These are phyloP conservation scores for Aspergillus persii DNA, from an alignment of 2,329 filamentous ascomycete species.

Conservation along the genomic window DNA sequence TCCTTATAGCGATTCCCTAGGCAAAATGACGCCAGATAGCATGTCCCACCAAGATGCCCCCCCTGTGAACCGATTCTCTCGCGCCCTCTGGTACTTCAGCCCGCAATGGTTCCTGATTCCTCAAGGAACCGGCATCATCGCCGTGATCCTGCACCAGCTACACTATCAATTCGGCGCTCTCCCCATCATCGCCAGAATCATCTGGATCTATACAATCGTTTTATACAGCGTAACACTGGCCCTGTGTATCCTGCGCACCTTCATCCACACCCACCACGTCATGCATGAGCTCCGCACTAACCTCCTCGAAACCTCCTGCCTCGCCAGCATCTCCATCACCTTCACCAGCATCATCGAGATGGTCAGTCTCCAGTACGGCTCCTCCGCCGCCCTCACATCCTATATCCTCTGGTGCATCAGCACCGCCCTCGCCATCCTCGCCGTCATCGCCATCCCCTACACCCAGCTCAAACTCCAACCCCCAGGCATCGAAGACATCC, in stretches of 20 bases:
- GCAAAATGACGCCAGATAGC: not conserved
- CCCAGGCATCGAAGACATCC: slow-evolving; percentile 31
- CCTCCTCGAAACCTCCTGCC: slow-evolving; percentile 37
- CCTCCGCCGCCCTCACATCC: slow-evolving; percentile 23
- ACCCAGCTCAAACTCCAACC: slow-evolving; percentile 38
- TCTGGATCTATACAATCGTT: slow-evolving; percentile 40
- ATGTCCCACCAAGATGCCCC: not conserved
- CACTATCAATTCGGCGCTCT: slow-evolving; percentile 44
- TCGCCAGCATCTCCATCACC: slow-evolving; percentile 39
- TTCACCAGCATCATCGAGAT: slow-evolving; percentile 35
- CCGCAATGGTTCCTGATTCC: slow-evolving; percentile 41
- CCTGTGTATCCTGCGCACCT: slow-evolving; percentile 33
- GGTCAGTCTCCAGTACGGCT: slow-evolving; percentile 49
- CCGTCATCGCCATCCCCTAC: slow-evolving; percentile 35
- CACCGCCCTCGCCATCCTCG: slow-evolving; percentile 30
- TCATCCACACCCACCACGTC: slow-evolving; percentile 33
- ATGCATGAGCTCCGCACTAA: slow-evolving; percentile 27
- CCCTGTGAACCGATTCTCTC: slow-evolving; percentile 9
- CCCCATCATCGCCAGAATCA: slow-evolving; percentile 34
- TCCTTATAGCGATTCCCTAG: not conserved
- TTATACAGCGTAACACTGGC: slow-evolving; percentile 28
- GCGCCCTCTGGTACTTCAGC: slow-evolving; percentile 33
- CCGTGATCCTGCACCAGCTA: slow-evolving; percentile 36
- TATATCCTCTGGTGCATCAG: slow-evolving; percentile 46
- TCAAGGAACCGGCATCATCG: slow-evolving; percentile 39